A percentile compares a stretch with the other conserved stretches of the same genome.
Conservation (phyloP, 148 eudicot genomes). For the Rhododendron henanense region DNA sequence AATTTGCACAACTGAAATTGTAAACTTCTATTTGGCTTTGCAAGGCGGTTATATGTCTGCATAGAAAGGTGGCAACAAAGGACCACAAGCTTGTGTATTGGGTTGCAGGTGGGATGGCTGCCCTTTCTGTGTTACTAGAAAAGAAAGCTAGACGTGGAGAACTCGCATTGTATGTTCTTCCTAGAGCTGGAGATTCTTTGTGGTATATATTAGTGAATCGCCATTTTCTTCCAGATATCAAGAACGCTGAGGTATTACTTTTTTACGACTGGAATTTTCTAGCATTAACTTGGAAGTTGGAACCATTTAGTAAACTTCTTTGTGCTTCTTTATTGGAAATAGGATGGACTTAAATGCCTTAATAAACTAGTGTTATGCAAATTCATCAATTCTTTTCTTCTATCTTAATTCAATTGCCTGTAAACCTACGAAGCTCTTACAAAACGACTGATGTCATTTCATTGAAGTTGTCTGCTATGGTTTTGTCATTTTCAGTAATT, state of each 20-base stretch:
- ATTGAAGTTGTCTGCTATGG: background rate
- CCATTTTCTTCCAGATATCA: constrained; percentile 71
- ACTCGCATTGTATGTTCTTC: constrained; percentile 94
- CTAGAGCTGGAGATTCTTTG: constrained; percentile 88
- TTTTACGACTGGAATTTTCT: background rate
- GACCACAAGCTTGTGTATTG: constrained; percentile 99
- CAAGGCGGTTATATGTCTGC: constrained; percentile 84
- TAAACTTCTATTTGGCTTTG: constrained; percentile 25
- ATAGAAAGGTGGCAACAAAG: constrained; percentile 81
- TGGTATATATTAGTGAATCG: constrained; percentile 93
- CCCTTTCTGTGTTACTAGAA: constrained; percentile 83
- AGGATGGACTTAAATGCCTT: background rate
- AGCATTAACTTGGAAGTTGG: background rate
- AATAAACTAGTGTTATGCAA: background rate
- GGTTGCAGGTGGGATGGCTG: constrained; percentile 86
- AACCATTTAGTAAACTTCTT: background rate
- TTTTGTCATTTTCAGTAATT: background rate
- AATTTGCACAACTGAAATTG: background rate
- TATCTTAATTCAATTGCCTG: background rate
- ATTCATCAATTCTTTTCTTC: background rate
- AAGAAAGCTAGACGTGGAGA: constrained; percentile 89
- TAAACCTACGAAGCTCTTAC: background rate
- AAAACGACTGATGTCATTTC: background rate
- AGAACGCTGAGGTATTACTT: constrained; percentile 80
- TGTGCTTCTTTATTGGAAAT: background rate